Base-by-base conservation (phyloP, 805 yeast species). In the Wickerhamomyces rabaulensis region DNA sequence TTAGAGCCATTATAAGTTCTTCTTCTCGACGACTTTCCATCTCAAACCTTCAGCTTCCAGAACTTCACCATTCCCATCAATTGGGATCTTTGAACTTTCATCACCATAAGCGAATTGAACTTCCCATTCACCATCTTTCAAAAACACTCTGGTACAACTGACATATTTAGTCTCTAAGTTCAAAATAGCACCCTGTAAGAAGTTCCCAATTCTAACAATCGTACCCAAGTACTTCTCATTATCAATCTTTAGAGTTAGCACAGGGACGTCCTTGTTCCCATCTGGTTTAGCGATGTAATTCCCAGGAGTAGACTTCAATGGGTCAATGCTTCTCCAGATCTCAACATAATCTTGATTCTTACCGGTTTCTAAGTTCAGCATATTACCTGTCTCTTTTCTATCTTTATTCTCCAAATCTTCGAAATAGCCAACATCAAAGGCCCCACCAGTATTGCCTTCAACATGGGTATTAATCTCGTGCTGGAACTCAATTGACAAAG, bases 311-410 rank as follows among this genome's bases (percentile, higher is more conserved):
- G 67, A 56, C 13, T 53, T 47, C 9, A 53, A 39, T 2, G 78
- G 72, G 52, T 75, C 75, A 23, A 79, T 54, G 15, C 75, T 66
- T 52, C 78, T 61, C 85, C 85, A 80, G 20, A 75, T 65, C 60
- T 80, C 84, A 35, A 71, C 64, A 50, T 78, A 80, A 7, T 66
- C 67, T 45, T 72, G 73, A 5, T 61, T 52, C 13, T 54, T 53
- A 0, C 76, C 76, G 1, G 78, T 70, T 3, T 51, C 68, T 2
- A 76, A 70, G 52, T 78, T 74, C 5, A 51, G 48, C 83, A 80
- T 77, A 1, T 51, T 51, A 0, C 85, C 85, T 1, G 72, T 67
- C 52, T 80, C 85, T 42, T 65, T 64, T 40, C 81, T 62, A 44
- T 74, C 74, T 7, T 73, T 68, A 16, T 58, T 62, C 6, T 57